These are phyloP conservation scores for Lumnitzera racemosa DNA, from an alignment of 345 rosid genomes.

Conservation along the genomic window DNA sequence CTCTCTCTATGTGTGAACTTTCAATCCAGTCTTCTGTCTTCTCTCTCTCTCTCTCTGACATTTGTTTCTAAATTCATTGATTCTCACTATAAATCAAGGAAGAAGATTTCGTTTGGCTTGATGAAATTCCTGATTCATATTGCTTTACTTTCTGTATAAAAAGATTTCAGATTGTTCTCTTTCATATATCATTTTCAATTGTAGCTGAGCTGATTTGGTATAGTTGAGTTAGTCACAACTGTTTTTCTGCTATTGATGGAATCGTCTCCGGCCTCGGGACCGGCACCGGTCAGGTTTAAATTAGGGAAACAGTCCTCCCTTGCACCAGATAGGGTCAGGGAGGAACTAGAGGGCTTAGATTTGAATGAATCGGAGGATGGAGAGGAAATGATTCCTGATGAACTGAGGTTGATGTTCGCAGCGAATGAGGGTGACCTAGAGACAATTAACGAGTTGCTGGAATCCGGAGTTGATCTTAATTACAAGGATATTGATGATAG, in stretches of 20 bases:
- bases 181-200: too few species aligned
- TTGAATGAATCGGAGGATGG: conserved; percentile 18
- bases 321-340: conserved; percentile 50
- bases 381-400: conserved; percentile 33
- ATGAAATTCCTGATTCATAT: too few species aligned
- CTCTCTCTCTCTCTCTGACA: too few species aligned
- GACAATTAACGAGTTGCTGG: conserved; percentile 58
- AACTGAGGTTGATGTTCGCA: conserved; percentile 63
- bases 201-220: too few species aligned
- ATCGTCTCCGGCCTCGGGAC: too few species aligned
- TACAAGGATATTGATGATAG: conserved; percentile 77
- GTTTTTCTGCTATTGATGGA: too few species aligned
- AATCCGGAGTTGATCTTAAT: conserved; percentile 62
- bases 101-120: too few species aligned
- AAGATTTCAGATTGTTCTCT: too few species aligned
- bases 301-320: conserved; percentile 65
- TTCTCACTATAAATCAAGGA: too few species aligned
- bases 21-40: not conserved
- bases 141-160: too few species aligned
- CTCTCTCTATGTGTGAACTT: not conserved
- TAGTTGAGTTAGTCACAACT: too few species aligned
- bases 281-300: conserved; percentile 31
- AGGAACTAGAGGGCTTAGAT: conserved; percentile 20
- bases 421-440: conserved; percentile 70
- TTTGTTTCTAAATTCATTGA: too few species aligned